phyloP scores from a whole-genome alignment of 805 yeast species.

The Starmerella gropengiesseri region DNA sequence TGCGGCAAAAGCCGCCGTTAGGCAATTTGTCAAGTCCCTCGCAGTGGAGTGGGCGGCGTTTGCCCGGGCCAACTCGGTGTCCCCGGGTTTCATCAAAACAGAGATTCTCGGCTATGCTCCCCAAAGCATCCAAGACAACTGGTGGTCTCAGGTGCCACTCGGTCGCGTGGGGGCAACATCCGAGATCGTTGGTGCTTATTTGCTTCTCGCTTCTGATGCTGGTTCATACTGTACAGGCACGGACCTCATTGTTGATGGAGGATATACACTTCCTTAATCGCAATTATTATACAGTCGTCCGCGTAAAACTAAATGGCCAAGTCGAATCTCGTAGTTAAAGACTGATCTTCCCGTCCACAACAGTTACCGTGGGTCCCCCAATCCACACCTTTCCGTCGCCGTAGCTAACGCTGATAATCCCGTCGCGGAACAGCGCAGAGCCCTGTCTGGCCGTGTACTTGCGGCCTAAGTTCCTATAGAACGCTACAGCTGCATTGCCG shows the following conservation, averaged over 20 bases:
- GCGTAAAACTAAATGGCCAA: neutral
- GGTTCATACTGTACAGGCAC: slow-evolving; percentile 70
- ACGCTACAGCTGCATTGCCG: slow-evolving; percentile 24
- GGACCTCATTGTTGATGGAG: slow-evolving; percentile 72
- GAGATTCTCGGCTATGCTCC: slow-evolving; percentile 47
- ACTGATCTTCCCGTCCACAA: slow-evolving; percentile 6
- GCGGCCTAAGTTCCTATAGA: slow-evolving; percentile 4
- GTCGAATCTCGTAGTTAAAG: too few relatives aligned
- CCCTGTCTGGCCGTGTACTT: slow-evolving; percentile 21
- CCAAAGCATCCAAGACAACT: slow-evolving; percentile 36
- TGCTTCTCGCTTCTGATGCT: slow-evolving; percentile 72
- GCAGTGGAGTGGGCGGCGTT: slow-evolving; percentile 85
- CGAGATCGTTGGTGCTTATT: slow-evolving; percentile 69
- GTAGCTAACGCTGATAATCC: slow-evolving; percentile 11
- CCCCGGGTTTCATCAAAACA: slow-evolving; percentile 80
- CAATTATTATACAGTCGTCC: too few relatives aligned
- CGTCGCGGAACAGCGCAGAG: slow-evolving; percentile 16
- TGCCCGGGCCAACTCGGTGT: slow-evolving; percentile 72
- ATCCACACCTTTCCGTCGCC: slow-evolving; percentile 14
- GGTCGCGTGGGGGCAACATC: slow-evolving; percentile 66
- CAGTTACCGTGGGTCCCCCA: slow-evolving; percentile 13
- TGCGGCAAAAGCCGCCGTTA: slow-evolving; percentile 74
- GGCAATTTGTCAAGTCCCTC: slow-evolving; percentile 63
- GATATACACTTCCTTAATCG: slow-evolving; percentile 49
- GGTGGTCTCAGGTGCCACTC: slow-evolving; percentile 36